Evolutionary conservation across 345 rosid species (phyloP).

Genomic region (Ailanthus altissimus): DNA sequence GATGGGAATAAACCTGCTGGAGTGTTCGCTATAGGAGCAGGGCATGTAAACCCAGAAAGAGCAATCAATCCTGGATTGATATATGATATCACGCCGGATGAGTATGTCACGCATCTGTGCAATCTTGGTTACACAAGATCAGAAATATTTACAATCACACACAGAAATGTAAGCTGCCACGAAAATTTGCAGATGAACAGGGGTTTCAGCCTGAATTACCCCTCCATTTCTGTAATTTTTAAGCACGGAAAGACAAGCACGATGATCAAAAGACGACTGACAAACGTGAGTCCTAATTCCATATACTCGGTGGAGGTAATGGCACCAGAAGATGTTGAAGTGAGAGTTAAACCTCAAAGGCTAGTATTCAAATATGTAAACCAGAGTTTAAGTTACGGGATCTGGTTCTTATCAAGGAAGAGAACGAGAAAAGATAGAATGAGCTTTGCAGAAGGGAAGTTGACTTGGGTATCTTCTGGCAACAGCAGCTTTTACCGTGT

Average conservation of each 20-base stretch:
- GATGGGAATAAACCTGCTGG: constrained; percentile 66
- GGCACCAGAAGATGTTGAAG: constrained; percentile 60
- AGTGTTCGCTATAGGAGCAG: constrained; percentile 76
- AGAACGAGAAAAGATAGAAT: constrained; percentile 29
- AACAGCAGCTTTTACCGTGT: constrained; percentile 49
- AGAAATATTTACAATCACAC: constrained; percentile 72
- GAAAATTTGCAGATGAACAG: constrained; percentile 36
- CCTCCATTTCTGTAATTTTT: constrained; percentile 72
- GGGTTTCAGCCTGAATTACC: constrained; percentile 87
- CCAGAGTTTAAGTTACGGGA: constrained; percentile 61
- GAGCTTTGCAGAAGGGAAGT: constrained; percentile 58
- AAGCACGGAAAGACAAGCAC: constrained; percentile 51
- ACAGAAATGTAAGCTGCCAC: constrained; percentile 65
- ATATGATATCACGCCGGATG: constrained; percentile 69
- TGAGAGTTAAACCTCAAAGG: constrained; percentile 60
- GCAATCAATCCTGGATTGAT: constrained; percentile 82
- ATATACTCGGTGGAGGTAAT: constrained; percentile 60
- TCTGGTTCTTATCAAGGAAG: constrained; percentile 60
- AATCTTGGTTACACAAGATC: constrained; percentile 60
- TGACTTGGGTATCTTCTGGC: constrained; percentile 73
- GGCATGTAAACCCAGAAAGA: constrained; percentile 77
- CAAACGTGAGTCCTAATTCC: constrained; percentile 71
- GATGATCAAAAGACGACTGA: constrained; percentile 59
- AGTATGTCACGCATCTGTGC: constrained; percentile 82
- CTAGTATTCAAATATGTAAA: constrained; percentile 51